Percentiles rank a stretch among this genome's conserved stretches.
Conservation (phyloP, 192 early-diverging fungal species). For the Backusella parvicylindrica region DNA sequence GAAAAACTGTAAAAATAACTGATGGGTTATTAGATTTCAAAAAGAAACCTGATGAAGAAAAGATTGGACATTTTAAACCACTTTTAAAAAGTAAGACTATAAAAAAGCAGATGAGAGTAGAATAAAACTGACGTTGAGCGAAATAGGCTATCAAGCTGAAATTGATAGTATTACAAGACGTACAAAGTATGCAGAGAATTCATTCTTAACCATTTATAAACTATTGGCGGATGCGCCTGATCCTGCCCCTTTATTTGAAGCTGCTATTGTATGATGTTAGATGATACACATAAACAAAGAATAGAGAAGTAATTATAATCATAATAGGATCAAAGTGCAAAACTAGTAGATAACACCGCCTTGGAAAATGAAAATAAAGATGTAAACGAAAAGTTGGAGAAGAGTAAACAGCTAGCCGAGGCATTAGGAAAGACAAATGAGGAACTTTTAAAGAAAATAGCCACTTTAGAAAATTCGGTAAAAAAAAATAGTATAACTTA, state of each 20-base stretch:
- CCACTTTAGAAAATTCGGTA: conserved; percentile 57
- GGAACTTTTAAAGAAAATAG: conserved; percentile 51
- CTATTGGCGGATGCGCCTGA: conserved; percentile 79
- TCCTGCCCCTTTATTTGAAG: conserved; percentile 68
- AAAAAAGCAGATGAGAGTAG: neutral
- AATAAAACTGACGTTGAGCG: neutral
- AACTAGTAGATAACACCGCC: conserved; percentile 40
- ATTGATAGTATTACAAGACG: conserved; percentile 86
- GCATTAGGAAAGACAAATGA: conserved; percentile 44
- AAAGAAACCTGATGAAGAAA: conserved; percentile 72
- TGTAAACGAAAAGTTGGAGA: conserved; percentile 51
- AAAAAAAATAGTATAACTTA: neutral
- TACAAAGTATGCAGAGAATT: conserved; percentile 78
- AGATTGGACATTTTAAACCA: conserved; percentile 71
- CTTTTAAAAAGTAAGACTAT: conserved; percentile 60
- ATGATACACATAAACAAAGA: neutral
- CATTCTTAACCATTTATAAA: conserved; percentile 81
- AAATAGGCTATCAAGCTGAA: conserved; percentile 79
- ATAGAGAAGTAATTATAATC: neutral
- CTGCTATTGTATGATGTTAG: conserved; percentile 44
- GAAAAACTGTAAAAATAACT: neutral
- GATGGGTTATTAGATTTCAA: conserved; percentile 62
- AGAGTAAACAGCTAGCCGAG: conserved; percentile 42
- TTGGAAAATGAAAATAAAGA: conserved; percentile 52
- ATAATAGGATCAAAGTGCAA: conserved; percentile 46